Percentiles rank a stretch among this genome's conserved stretches.
phyloP scores from a whole-genome alignment of 2,329 filamentous ascomycete species.

The Epichloe gansuensis region DNA sequence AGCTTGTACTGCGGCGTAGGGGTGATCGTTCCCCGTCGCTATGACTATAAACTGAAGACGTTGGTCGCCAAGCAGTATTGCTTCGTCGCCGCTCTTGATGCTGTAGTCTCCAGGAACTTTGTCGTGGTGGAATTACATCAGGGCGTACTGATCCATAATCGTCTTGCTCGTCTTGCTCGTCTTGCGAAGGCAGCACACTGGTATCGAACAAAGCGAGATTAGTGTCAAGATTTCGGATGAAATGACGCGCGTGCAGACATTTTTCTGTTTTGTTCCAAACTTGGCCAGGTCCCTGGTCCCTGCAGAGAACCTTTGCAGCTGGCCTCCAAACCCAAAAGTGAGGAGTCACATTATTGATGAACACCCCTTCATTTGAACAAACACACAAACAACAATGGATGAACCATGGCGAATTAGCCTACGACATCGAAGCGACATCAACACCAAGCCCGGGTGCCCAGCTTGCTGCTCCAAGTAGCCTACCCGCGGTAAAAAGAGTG shows the following conservation, averaged over 20 bases:
- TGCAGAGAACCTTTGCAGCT: background rate
- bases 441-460: background rate
- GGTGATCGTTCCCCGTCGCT: constrained; percentile 10
- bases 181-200: constrained; percentile 9
- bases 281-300: background rate
- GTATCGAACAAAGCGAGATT: background rate
- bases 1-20: constrained; percentile 26
- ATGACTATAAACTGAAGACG: constrained; percentile 45
- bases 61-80: constrained; percentile 30
- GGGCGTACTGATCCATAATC: constrained; percentile 13
- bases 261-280: background rate
- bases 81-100: constrained; percentile 8
- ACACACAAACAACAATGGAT: constrained; percentile 1
- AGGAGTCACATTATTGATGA: background rate
- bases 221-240: background rate
- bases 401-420: constrained; percentile 6
- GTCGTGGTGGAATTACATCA: constrained; percentile 21
- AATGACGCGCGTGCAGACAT: background rate
- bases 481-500: background rate
- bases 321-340: background rate
- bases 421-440: background rate
- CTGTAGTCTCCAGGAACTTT: constrained; percentile 22
- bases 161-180: constrained; percentile 1
- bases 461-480: constrained; percentile 2
- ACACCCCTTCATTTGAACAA: background rate